Percentiles rank a stretch among this genome's conserved stretches.
phyloP scores from a whole-genome alignment of 306 rosid species.

The Dryas alaskensis region DNA sequence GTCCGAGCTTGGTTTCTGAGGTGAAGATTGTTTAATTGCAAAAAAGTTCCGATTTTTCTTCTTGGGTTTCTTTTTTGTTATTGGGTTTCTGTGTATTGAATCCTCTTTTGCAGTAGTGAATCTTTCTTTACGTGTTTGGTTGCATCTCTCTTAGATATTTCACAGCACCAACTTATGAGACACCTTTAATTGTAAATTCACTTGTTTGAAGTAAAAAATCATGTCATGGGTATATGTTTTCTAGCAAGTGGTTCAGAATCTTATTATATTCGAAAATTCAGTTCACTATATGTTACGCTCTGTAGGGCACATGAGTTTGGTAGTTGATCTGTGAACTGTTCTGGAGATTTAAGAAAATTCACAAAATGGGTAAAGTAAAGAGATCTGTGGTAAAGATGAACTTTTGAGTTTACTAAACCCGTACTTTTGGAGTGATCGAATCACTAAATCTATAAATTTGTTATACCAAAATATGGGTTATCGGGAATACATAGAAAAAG shows the following conservation, averaged over 20 bases:
- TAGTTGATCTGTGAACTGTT: slow-evolving; percentile 23
- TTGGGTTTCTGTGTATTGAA: slow-evolving; percentile 18
- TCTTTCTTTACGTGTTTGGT: background rate
- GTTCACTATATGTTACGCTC: slow-evolving; percentile 18
- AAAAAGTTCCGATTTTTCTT: background rate
- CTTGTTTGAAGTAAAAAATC: slow-evolving; percentile 13
- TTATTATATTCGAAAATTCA: background rate
- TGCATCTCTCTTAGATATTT: background rate
- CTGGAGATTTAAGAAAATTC: slow-evolving; percentile 15
- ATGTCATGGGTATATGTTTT: slow-evolving; percentile 12
- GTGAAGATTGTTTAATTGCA: slow-evolving; percentile 40
- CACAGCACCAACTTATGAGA: background rate
- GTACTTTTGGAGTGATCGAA: slow-evolving; percentile 17
- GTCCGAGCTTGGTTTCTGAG: slow-evolving; percentile 23
- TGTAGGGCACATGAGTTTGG: slow-evolving; percentile 20
- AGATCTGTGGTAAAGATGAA: slow-evolving; percentile 10
- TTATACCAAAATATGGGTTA: background rate
- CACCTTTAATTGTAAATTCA: background rate
- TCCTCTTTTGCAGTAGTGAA: background rate
- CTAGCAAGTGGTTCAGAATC: slow-evolving; percentile 15
- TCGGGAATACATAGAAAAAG: background rate
- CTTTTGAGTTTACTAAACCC: background rate
- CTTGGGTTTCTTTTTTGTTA: slow-evolving; percentile 12
- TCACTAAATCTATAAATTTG: slow-evolving; percentile 6
- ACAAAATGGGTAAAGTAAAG: background rate